Evolutionary conservation across 1,284 basidiomycete species (phyloP), one percentile per base, ranked within the genome.

Genomic region (Lentinus polychrous): DNA sequence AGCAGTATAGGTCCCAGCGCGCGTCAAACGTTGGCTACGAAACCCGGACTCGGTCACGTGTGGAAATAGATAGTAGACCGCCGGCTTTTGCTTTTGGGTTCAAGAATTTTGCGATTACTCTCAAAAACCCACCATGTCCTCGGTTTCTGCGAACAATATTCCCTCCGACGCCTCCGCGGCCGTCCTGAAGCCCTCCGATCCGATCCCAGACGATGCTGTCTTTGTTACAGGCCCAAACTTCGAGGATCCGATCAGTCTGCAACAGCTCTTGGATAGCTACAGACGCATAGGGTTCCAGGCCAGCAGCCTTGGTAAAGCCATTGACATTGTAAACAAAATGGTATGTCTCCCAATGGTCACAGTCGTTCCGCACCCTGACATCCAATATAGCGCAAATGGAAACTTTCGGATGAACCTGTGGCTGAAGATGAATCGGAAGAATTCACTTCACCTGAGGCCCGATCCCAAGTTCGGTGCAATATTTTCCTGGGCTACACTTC

Each of bases 401-500:
- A 87, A 40, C 75, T 93, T 24, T 90, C 88, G 3, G 86, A 93
- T 57, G 90, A 92, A 39, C 83, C 85, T 11, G 60, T 86, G 50
- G 58, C 69, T 12, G 76, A 77, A 37, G 81, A 89, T 59, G 86
- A 89, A 62, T 66, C 77, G 3, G 83, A 88, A 32, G 75, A 84
- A 48, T 83, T 78, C 59, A 61, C 68, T 11, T 70, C 75, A 54
- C 76, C 78, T 1, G 71, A 77, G 50, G 71, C 84, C 43, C 81
- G 91, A 49, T 74, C 78, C 12, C 68, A 79, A 55, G 88, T 81
- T 18, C 76, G 79, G 36, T 94, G 91, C 70, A 87, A 84, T 52
- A 80, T 99, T 62, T 96, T 99, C 66, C 83, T 99, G 36, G 96
- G 96, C 46, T 99, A 95, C 70, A 99, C 96, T 1, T 99, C 95